phyloP scores from a whole-genome alignment of 1,139 yeast genomes.

The Hemisphaericaspora subhashii region DNA sequence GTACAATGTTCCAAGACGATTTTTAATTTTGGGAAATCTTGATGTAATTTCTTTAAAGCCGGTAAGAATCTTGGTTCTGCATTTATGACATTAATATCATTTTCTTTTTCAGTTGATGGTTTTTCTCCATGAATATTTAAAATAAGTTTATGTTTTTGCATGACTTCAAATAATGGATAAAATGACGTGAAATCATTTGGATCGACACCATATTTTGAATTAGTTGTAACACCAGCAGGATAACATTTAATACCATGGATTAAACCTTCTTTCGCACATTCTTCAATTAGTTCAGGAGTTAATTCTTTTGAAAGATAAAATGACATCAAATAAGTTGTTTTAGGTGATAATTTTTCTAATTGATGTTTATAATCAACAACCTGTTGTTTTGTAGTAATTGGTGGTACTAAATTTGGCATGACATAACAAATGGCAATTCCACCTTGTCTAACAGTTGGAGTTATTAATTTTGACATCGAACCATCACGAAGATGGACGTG shows the following conservation, averaged over 20 bases:
- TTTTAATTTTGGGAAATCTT: slow-evolving; percentile 81
- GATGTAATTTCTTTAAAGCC: slow-evolving; percentile 76
- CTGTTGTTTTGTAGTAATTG: slow-evolving; percentile 75
- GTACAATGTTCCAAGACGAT: slow-evolving; percentile 96
- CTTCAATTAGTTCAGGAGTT: slow-evolving; percentile 79
- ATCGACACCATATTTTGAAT: slow-evolving; percentile 89
- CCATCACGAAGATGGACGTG: slow-evolving; percentile 97
- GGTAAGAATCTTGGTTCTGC: slow-evolving; percentile 95
- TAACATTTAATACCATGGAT: slow-evolving; percentile 90
- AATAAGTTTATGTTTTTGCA: slow-evolving; percentile 75
- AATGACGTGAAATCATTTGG: slow-evolving; percentile 86
- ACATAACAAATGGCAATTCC: slow-evolving; percentile 89
- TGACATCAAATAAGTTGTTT: slow-evolving; percentile 88
- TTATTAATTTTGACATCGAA: slow-evolving; percentile 82
- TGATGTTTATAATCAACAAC: slow-evolving; percentile 69
- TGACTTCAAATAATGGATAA: slow-evolving; percentile 84
- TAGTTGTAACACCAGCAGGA: slow-evolving; percentile 98
- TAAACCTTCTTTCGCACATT: slow-evolving; percentile 72
- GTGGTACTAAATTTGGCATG: slow-evolving; percentile 96
- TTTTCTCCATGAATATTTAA: slow-evolving; percentile 95
- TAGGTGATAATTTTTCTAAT: slow-evolving; percentile 69
- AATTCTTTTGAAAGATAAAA: slow-evolving; percentile 75
- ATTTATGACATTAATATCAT: slow-evolving; percentile 78
- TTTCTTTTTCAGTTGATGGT: slow-evolving; percentile 56
- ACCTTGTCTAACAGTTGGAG: slow-evolving; percentile 88